Conservation (phyloP, 306 rosid genomes). For the Medicago truncatula region DNA sequence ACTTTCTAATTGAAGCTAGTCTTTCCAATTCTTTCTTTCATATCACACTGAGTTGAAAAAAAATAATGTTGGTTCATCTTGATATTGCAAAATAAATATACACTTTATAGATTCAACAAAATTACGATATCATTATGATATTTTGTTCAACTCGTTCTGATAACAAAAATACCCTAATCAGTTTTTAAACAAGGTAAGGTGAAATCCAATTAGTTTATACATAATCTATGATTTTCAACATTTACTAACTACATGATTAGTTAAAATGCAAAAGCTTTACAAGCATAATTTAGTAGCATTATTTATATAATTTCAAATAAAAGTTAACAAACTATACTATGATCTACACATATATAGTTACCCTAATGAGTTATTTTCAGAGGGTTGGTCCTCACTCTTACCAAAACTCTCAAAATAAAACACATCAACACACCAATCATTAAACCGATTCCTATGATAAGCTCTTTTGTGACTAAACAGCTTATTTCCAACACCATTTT, state of each 20-base stretch:
- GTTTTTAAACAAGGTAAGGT: too few relatives aligned
- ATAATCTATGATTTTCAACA: not conserved
- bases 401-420: constrained; percentile 22
- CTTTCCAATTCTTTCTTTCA: too few relatives aligned
- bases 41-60: too few relatives aligned
- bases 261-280: not conserved
- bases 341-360: not conserved
- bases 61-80: too few relatives aligned
- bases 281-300: not conserved
- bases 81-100: too few relatives aligned
- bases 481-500: not conserved
- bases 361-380: not conserved
- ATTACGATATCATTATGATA: too few relatives aligned
- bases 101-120: too few relatives aligned
- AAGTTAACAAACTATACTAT: not conserved
- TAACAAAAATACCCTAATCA: too few relatives aligned
- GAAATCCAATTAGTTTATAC: too few relatives aligned
- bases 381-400: not conserved
- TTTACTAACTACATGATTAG: not conserved
- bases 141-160: too few relatives aligned
- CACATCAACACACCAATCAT: constrained; percentile 55
- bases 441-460: constrained; percentile 50
- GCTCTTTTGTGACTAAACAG: constrained; percentile 41
- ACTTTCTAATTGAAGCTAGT: too few relatives aligned
- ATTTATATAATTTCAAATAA: not conserved